These are phyloP conservation scores for Calonectria pauciramosa DNA, from an alignment of 2,329 filamentous ascomycete genomes.

Conservation along the genomic window DNA sequence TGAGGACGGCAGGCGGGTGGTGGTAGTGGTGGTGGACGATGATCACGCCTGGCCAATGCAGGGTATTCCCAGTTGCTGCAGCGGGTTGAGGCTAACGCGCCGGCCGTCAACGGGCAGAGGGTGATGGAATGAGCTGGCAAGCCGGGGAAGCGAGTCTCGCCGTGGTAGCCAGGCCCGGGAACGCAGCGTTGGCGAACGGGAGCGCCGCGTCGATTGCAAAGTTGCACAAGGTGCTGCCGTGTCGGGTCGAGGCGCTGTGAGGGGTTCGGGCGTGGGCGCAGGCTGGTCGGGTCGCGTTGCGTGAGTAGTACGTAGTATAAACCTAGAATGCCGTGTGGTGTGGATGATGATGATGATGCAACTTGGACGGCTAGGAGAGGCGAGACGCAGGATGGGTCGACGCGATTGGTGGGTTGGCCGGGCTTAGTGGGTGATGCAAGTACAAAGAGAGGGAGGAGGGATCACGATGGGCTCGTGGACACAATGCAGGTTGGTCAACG, in stretches of 20 bases:
- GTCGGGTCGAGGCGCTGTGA: slow-evolving; percentile 36
- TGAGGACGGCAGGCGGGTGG: slow-evolving; percentile 37
- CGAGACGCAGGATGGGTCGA: slow-evolving; percentile 21
- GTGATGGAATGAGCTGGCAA: slow-evolving; percentile 36
- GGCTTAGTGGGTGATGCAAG: slow-evolving; percentile 16
- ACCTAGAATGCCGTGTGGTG: slow-evolving; percentile 11
- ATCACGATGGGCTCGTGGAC: slow-evolving; percentile 12
- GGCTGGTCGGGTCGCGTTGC: slow-evolving; percentile 32
- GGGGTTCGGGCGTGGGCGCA: slow-evolving; percentile 41
- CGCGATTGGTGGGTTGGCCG: slow-evolving; percentile 23
- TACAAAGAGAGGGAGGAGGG: slow-evolving; percentile 10
- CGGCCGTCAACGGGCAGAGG: slow-evolving; percentile 22
- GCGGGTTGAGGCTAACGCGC: slow-evolving; percentile 23
- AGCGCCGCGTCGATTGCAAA: slow-evolving; percentile 1
- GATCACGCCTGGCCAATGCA: slow-evolving; percentile 43
- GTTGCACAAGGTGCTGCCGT: not conserved
- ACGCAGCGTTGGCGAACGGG: slow-evolving; percentile 28
- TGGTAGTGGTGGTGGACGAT: slow-evolving; percentile 42
- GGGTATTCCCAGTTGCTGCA: slow-evolving; percentile 38
- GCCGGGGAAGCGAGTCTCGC: slow-evolving; percentile 19
- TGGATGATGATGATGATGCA: slow-evolving; percentile 27
- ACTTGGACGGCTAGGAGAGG: slow-evolving; percentile 21
- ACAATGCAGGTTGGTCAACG: not conserved
- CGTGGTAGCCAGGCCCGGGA: slow-evolving; percentile 3
- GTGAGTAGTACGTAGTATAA: slow-evolving; percentile 16